Evolutionary conservation across 169 alveolate species (phyloP).

Genomic region (Cryptosporidium muris): DNA sequence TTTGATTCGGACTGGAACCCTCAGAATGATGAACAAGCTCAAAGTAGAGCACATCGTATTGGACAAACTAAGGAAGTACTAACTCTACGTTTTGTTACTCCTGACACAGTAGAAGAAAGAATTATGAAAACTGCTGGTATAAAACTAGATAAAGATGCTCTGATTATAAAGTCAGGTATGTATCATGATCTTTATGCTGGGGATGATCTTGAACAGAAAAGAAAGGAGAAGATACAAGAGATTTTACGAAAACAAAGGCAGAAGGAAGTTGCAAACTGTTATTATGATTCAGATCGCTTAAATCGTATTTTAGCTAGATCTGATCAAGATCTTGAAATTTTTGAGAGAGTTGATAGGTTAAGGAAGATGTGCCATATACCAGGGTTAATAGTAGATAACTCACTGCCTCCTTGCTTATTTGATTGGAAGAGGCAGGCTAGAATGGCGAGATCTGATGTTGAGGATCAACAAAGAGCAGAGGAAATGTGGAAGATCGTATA

Average conservation of each 20-base stretch:
- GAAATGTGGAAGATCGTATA: conserved; percentile 58
- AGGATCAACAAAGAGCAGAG: conserved; percentile 52
- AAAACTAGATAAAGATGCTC: conserved; percentile 78
- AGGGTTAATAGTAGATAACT: conserved; percentile 49
- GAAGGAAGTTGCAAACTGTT: conserved; percentile 60
- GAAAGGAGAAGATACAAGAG: conserved; percentile 68
- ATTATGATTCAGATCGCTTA: conserved; percentile 60
- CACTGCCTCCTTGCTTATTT: conserved; percentile 61
- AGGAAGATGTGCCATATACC: conserved; percentile 71
- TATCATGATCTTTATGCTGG: conserved; percentile 73
- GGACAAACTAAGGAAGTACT: conserved; percentile 92
- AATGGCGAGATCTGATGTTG: conserved; percentile 27
- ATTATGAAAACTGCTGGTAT: conserved; percentile 89
- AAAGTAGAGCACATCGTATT: conserved; percentile 94
- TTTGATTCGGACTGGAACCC: conserved; percentile 97
- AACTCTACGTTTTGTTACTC: conserved; percentile 90
- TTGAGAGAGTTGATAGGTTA: conserved; percentile 65
- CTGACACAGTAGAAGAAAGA: conserved; percentile 93
- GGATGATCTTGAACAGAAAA: conserved; percentile 61
- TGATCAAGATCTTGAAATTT: conserved; percentile 49
- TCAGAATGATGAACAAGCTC: conserved; percentile 93
- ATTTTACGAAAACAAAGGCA: conserved; percentile 64
- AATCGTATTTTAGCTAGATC: conserved; percentile 61
- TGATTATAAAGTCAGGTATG: conserved; percentile 79
- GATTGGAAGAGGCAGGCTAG: conserved; percentile 64